phyloP scores from a whole-genome alignment of 306 rosid species.

The Cucurbita pepo region DNA sequence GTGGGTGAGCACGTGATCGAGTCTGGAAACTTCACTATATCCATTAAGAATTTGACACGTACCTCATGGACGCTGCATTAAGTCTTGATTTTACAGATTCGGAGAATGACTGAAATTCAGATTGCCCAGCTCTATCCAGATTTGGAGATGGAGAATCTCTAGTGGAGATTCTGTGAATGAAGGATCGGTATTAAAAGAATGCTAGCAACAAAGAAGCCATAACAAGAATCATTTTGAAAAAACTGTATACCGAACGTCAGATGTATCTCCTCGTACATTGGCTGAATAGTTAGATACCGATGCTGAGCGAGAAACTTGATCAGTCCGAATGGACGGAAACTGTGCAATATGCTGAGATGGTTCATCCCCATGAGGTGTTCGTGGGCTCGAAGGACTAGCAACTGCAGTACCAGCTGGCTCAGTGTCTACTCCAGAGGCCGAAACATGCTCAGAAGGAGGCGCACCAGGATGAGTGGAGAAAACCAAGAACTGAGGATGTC shows the following conservation, averaged over 20 bases:
- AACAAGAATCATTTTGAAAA: neutral
- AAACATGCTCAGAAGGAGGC: constrained; percentile 21
- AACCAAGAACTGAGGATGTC: constrained; percentile 42
- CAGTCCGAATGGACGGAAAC: constrained; percentile 17
- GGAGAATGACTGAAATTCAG: constrained; percentile 68
- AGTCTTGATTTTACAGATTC: constrained; percentile 65
- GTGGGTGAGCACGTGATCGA: neutral
- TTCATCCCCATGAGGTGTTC: constrained; percentile 26
- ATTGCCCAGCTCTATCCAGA: constrained; percentile 58
- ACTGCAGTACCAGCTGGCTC: constrained; percentile 29
- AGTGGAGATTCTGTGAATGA: constrained; percentile 24
- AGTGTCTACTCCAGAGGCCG: constrained; percentile 20
- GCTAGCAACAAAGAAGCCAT: neutral
- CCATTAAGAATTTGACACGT: constrained; percentile 4
- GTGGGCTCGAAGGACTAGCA: constrained; percentile 36
- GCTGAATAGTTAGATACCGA: constrained; percentile 20
- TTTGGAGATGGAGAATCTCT: constrained; percentile 24
- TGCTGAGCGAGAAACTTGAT: constrained; percentile 30
- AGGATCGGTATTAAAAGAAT: neutral
- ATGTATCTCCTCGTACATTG: constrained; percentile 29
- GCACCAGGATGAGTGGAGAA: constrained; percentile 39
- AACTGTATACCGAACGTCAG: constrained; percentile 28
- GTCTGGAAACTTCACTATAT: neutral
- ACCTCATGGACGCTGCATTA: constrained; percentile 55
- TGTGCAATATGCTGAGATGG: constrained; percentile 23